Conservation (phyloP, 345 rosid genomes). For the Orychophragmus violaceus region DNA sequence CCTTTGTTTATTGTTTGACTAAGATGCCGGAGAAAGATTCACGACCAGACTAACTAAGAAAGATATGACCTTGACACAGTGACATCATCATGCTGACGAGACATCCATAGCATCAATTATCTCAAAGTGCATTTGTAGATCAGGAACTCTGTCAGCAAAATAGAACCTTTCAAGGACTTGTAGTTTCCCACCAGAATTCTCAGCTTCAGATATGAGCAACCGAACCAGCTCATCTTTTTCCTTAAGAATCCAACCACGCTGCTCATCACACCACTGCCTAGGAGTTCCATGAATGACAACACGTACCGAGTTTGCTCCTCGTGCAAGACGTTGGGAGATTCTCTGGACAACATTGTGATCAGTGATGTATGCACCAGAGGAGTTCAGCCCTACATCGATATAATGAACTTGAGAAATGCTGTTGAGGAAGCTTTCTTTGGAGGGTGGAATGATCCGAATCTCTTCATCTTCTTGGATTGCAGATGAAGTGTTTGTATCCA, state of each 20-base stretch:
- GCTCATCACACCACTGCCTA: constrained; percentile 74
- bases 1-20: background rate
- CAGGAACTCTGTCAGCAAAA: constrained; percentile 50
- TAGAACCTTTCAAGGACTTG: constrained; percentile 56
- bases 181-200: constrained; percentile 38
- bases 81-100: constrained; percentile 21
- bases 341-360: constrained; percentile 42
- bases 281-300: constrained; percentile 83
- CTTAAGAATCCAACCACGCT: constrained; percentile 46
- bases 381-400: constrained; percentile 77
- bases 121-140: constrained; percentile 83
- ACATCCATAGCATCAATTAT: constrained; percentile 64
- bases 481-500: constrained; percentile 18
- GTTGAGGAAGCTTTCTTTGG: constrained; percentile 45
- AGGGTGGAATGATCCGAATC: constrained; percentile 41
- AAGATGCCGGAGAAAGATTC: background rate
- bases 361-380: constrained; percentile 63
- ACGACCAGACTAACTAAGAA: background rate
- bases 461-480: constrained; percentile 20
- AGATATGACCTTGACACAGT: background rate
- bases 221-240: constrained; percentile 57
- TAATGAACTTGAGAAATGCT: constrained; percentile 69
- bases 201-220: constrained; percentile 46
- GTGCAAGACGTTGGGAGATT: constrained; percentile 37
- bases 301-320: constrained; percentile 32